phyloP scores from a whole-genome alignment of 805 yeast genomes.

The Yarrowia keelungensis region DNA sequence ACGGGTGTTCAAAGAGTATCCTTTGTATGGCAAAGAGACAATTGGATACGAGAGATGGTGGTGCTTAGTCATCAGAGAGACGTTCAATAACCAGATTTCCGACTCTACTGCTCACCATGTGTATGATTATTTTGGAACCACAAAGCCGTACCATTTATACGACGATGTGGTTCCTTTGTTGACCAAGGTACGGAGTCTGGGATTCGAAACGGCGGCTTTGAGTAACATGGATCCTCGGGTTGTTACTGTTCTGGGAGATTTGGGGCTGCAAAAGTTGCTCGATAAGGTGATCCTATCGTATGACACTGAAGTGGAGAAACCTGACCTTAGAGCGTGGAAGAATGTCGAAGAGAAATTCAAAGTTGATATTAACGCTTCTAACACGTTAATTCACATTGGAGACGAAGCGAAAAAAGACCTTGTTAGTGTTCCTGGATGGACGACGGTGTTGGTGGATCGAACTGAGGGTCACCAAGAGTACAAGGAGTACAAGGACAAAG shows the following conservation, averaged over 20 bases:
- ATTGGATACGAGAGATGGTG: slow-evolving; percentile 20
- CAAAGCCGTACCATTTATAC: slow-evolving; percentile 6
- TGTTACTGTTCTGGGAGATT: neutral
- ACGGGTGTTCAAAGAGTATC: slow-evolving; percentile 1
- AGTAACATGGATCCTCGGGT: slow-evolving; percentile 20
- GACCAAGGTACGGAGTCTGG: neutral
- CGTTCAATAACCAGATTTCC: slow-evolving; percentile 12
- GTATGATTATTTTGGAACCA: slow-evolving; percentile 6
- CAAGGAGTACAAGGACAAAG: neutral
- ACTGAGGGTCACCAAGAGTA: slow-evolving; percentile 3
- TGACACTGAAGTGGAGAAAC: slow-evolving; percentile 20
- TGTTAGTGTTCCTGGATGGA: slow-evolving; percentile 12
- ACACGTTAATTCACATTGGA: slow-evolving; percentile 7
- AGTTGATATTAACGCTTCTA: no score
- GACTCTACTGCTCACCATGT: neutral
- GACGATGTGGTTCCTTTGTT: slow-evolving; percentile 15
- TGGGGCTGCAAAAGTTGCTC: slow-evolving; percentile 1
- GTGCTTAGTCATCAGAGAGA: slow-evolving; percentile 7
- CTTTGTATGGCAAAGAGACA: neutral
- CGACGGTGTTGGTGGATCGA: neutral
- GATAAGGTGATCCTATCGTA: slow-evolving; percentile 1
- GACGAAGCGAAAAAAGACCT: slow-evolving; percentile 21
- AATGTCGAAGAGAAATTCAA: neutral
- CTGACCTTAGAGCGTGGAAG: slow-evolving; percentile 13
- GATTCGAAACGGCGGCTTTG: slow-evolving; percentile 6